Evolutionary conservation across 345 rosid species (phyloP).

Genomic region (Corymbia maculata): DNA sequence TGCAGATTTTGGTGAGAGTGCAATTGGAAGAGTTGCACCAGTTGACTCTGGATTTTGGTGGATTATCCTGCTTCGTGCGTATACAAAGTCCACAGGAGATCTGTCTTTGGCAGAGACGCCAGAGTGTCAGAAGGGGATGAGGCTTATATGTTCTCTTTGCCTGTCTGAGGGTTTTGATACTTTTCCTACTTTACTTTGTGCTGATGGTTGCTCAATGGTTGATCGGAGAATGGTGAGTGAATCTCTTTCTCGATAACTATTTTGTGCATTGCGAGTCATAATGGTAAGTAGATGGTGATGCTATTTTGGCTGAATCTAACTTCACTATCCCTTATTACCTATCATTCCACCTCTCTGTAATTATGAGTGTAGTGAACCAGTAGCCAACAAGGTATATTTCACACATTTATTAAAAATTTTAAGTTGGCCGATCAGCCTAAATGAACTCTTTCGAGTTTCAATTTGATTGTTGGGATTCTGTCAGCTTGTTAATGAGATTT

Average conservation of each 20-base stretch:
- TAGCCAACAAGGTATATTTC: background rate
- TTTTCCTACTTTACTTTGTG: constrained; percentile 81
- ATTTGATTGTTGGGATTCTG: background rate
- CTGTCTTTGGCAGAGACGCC: constrained; percentile 48
- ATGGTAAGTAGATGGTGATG: background rate
- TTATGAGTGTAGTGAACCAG: background rate
- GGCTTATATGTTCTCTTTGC: constrained; percentile 63
- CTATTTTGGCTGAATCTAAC: background rate
- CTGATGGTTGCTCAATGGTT: constrained; percentile 84
- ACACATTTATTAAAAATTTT: background rate
- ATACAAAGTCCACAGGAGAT: constrained; percentile 73
- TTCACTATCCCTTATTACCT: background rate
- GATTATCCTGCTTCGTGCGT: constrained; percentile 82
- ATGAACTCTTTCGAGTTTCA: background rate
- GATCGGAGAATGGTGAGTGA: constrained; percentile 75
- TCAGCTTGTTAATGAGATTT: background rate
- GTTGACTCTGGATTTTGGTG: constrained; percentile 91
- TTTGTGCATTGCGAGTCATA: background rate
- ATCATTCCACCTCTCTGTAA: background rate
- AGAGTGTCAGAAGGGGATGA: constrained; percentile 78
- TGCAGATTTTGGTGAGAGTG: constrained; percentile 82
- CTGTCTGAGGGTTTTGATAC: constrained; percentile 83
- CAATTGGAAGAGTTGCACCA: constrained; percentile 85
- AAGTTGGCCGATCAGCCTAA: background rate
- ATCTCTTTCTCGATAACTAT: background rate